A percentile compares a stretch with the other conserved stretches of the same genome.
Evolutionary conservation across 2,329 filamentous ascomycete species (phyloP).

Genomic region (Laburnicola sp.): DNA sequence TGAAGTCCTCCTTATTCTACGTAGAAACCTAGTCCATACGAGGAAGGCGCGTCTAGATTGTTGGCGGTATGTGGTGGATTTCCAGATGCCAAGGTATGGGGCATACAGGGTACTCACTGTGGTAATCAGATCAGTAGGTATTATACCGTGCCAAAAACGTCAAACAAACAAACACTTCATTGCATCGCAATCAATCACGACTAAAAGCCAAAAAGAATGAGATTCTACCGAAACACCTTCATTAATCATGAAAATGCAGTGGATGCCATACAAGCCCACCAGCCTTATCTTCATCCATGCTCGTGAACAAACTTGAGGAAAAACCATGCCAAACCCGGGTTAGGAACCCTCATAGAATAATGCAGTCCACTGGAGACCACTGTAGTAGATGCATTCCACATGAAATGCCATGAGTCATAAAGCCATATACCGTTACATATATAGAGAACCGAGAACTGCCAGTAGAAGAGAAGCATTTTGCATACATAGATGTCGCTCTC

Average conservation of each 20-base stretch:
- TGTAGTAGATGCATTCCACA: conserved; percentile 18
- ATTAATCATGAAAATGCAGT: conserved; percentile 20
- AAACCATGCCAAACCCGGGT: conserved; percentile 10
- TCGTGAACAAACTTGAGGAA: conserved; percentile 21
- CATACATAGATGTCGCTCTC: conserved; percentile 17
- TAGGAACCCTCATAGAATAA: conserved; percentile 10
- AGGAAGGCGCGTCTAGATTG: too few species aligned
- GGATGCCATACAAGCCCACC: conserved; percentile 28
- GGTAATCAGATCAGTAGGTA: too few species aligned
- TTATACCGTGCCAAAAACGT: too few species aligned
- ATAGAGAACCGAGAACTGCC: conserved; percentile 1
- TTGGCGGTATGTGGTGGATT: too few species aligned
- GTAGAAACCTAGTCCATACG: too few species aligned
- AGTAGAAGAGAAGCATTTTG: conserved; percentile 10
- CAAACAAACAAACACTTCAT: not conserved
- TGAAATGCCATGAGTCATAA: conserved; percentile 23
- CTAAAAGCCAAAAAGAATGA: not conserved
- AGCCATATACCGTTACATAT: conserved; percentile 14
- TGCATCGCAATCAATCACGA: not conserved
- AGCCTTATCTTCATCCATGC: conserved; percentile 23
- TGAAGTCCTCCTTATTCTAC: too few species aligned
- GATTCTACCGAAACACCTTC: conserved; percentile 16
- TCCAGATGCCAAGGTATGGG: too few species aligned
- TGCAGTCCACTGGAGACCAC: conserved; percentile 1
- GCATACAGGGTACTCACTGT: too few species aligned